These are phyloP conservation scores for Talaromyces liani DNA, from an alignment of 495 filamentous ascomycete species.

Conservation along the genomic window DNA sequence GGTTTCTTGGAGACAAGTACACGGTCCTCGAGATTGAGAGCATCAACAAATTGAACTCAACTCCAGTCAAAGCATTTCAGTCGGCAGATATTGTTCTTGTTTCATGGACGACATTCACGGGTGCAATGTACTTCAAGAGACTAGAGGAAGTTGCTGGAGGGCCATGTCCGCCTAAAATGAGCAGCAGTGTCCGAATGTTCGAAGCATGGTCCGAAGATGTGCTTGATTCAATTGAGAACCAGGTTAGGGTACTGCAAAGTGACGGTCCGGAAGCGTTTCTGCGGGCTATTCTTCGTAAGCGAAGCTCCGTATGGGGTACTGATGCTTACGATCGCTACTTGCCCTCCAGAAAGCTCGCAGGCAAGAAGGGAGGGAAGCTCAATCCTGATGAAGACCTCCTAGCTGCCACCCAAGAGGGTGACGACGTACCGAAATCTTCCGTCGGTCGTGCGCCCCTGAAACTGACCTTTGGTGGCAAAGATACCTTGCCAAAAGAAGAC, in stretches of 20 bases:
- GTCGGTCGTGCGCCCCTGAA: not conserved
- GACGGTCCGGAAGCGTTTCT: slow-evolving; percentile 21
- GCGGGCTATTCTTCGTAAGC: slow-evolving; percentile 19
- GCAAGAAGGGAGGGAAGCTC: slow-evolving; percentile 5
- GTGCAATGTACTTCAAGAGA: slow-evolving; percentile 36
- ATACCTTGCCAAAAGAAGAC: not conserved
- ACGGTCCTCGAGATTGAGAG: slow-evolving; percentile 36
- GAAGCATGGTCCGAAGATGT: slow-evolving; percentile 48
- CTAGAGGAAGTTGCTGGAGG: slow-evolving; percentile 45
- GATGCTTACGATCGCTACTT: slow-evolving; percentile 6
- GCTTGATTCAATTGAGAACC: slow-evolving; percentile 26
- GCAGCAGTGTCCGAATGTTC: slow-evolving; percentile 37
- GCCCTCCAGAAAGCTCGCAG: slow-evolving; percentile 3
- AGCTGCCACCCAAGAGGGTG: not conserved
- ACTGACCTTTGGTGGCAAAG: not conserved
- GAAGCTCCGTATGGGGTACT: slow-evolving; percentile 12
- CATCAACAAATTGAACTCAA: slow-evolving; percentile 20
- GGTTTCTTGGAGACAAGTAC: slow-evolving; percentile 43
- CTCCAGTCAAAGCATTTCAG: slow-evolving; percentile 31
- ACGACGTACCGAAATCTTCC: not conserved
- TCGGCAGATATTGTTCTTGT: slow-evolving; percentile 53
- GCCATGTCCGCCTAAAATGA: slow-evolving; percentile 27
- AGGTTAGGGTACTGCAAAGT: slow-evolving; percentile 28
- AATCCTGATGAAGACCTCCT: slow-evolving; percentile 5
- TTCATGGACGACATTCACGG: slow-evolving; percentile 38